phyloP scores from a whole-genome alignment of 768 basidiomycete species.

The Hypsizygus marmoreus region DNA sequence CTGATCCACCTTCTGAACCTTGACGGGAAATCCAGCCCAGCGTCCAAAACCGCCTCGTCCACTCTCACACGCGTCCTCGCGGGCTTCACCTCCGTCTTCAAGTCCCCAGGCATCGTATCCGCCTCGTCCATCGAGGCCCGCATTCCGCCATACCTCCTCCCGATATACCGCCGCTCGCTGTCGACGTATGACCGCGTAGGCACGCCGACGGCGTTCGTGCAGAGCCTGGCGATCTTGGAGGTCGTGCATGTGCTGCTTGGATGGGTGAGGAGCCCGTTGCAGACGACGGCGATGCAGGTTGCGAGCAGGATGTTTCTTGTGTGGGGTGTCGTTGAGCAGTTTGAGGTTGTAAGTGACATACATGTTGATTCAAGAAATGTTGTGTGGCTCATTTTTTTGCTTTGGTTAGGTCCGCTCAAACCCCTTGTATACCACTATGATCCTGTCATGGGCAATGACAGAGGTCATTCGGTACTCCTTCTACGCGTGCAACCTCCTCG shows the following conservation, averaged over 20 bases:
- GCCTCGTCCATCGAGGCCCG: slow-evolving; percentile 33
- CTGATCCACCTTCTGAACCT: slow-evolving; percentile 50
- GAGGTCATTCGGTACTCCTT: slow-evolving; percentile 92
- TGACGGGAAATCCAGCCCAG: slow-evolving; percentile 32
- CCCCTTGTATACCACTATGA: slow-evolving; percentile 88
- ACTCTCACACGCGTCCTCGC: slow-evolving; percentile 36
- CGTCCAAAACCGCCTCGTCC: slow-evolving; percentile 35
- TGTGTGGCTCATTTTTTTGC: too few relatives aligned
- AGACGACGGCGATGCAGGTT: slow-evolving; percentile 80
- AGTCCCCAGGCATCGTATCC: slow-evolving; percentile 24
- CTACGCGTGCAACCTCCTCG: slow-evolving; percentile 73
- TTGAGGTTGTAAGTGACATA: slow-evolving; percentile 59
- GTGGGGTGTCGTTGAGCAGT: slow-evolving; percentile 78
- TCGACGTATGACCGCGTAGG: slow-evolving; percentile 70
- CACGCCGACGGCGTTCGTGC: slow-evolving; percentile 64
- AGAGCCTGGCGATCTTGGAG: slow-evolving; percentile 84
- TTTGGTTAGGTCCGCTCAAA: slow-evolving; percentile 57
- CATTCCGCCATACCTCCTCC: slow-evolving; percentile 39
- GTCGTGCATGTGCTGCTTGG: slow-evolving; percentile 79
- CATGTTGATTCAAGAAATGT: too few relatives aligned
- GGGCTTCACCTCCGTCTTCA: slow-evolving; percentile 37
- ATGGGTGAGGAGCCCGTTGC: slow-evolving; percentile 75
- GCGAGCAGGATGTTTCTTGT: slow-evolving; percentile 79
- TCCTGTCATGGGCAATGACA: slow-evolving; percentile 88
- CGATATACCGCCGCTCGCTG: slow-evolving; percentile 50